These are phyloP conservation scores for Rhynchospora breviuscula DNA, from an alignment of 176 grass and related monocot genomes.

Conservation along the genomic window DNA sequence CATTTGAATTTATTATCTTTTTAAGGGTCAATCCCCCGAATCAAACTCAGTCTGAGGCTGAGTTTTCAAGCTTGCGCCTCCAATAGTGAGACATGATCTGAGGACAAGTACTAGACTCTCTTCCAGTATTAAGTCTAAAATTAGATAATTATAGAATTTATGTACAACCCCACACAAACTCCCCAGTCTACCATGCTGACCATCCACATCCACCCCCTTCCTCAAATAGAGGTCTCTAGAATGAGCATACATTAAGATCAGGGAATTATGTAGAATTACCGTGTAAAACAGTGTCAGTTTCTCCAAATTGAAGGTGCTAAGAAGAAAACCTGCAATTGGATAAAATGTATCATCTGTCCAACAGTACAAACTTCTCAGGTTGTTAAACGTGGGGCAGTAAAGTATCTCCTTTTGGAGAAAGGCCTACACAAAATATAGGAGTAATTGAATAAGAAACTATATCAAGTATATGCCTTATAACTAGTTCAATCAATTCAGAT, in stretches of 20 bases:
- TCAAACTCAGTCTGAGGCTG: no score
- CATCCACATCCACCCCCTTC: no score
- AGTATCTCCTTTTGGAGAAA: not conserved
- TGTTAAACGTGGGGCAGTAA: not conserved
- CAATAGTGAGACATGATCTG: no score
- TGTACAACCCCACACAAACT: no score
- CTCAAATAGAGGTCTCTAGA: not conserved
- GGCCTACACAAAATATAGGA: not conserved
- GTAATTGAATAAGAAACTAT: not conserved
- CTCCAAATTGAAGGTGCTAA: not conserved
- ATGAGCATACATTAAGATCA: not conserved
- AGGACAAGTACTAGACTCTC: no score
- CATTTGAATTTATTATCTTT: no score
- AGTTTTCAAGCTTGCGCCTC: no score
- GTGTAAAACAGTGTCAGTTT: not conserved
- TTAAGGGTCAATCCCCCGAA: no score
- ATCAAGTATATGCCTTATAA: not conserved
- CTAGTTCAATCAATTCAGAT: not conserved
- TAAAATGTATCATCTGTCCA: not conserved
- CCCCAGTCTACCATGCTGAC: no score
- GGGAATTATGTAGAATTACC: not conserved
- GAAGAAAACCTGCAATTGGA: not conserved
- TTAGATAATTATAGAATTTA: no score
- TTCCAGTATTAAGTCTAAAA: no score
- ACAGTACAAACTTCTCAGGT: not conserved